Evolutionary conservation across 345 rosid species (phyloP).

Genomic region (Citrus sp.): DNA sequence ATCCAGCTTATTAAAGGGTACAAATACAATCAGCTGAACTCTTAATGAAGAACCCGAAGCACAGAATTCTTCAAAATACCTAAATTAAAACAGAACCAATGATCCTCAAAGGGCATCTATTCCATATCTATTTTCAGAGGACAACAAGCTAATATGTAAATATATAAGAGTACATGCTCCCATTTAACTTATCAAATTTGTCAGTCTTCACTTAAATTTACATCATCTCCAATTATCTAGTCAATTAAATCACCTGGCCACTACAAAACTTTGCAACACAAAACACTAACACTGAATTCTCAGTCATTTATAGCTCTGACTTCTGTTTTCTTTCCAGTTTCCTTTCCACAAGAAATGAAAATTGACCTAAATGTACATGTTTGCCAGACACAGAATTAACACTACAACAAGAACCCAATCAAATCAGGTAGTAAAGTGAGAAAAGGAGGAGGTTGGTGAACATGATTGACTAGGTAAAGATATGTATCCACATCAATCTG

Average conservation of each 20-base stretch:
- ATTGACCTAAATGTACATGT: neutral
- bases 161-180: neutral
- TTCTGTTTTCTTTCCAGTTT: neutral
- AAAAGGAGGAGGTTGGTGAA: neutral
- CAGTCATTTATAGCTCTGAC: neutral
- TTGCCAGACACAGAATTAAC: neutral
- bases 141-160: neutral
- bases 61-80: neutral
- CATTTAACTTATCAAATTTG: neutral
- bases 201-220: neutral
- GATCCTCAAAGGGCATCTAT: neutral
- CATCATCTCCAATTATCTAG: neutral
- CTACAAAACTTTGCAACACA: neutral
- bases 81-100: neutral
- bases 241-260: neutral
- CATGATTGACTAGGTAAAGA: neutral
- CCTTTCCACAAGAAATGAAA: neutral
- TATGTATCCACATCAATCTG: neutral
- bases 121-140: neutral
- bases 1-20: neutral
- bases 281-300: neutral
- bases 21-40: neutral
- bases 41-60: neutral
- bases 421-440: neutral
- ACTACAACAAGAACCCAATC: neutral